Percentiles rank a stretch among this genome's conserved stretches.
Evolutionary conservation across 75 land plant genomes (phyloP).

Genomic region (Cupressus sempervirens): DNA sequence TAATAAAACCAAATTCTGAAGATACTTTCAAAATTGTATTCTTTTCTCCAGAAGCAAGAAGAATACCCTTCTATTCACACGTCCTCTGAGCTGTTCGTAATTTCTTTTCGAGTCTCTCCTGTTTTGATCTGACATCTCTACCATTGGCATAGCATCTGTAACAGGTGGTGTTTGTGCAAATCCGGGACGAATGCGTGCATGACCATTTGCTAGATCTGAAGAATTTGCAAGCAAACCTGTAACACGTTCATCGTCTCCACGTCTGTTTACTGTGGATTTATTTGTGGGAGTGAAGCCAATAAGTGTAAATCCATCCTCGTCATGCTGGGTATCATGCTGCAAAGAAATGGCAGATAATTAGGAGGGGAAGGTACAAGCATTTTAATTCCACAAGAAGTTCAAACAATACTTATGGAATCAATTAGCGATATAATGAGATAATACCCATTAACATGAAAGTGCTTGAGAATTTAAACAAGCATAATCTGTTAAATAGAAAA

Average conservation of each 20-base stretch:
- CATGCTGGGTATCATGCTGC: constrained; percentile 62
- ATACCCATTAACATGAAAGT: background rate
- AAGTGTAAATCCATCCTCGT: constrained; percentile 52
- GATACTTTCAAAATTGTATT: background rate
- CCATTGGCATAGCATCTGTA: constrained; percentile 25
- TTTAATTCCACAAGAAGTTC: background rate
- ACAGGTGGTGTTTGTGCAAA: constrained; percentile 20
- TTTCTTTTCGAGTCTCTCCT: constrained; percentile 41
- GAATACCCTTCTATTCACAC: constrained; percentile 49
- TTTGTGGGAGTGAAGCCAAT: constrained; percentile 28
- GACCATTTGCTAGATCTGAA: constrained; percentile 41
- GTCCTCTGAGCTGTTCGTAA: constrained; percentile 20
- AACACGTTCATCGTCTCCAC: constrained; percentile 47
- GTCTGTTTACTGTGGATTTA: constrained; percentile 28
- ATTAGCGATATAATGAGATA: background rate
- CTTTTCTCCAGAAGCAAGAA: background rate
- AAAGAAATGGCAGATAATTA: background rate
- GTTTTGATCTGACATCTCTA: constrained; percentile 20
- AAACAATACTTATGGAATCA: background rate
- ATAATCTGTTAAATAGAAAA: background rate
- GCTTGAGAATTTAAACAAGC: background rate
- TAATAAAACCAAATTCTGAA: background rate
- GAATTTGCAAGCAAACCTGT: constrained; percentile 49
- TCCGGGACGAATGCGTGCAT: constrained; percentile 26
- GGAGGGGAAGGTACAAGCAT: background rate